A percentile compares a stretch with the other conserved stretches of the same genome.
These are phyloP conservation scores for Mycena chlorophos DNA, from an alignment of 768 basidiomycete species.

Conservation along the genomic window DNA sequence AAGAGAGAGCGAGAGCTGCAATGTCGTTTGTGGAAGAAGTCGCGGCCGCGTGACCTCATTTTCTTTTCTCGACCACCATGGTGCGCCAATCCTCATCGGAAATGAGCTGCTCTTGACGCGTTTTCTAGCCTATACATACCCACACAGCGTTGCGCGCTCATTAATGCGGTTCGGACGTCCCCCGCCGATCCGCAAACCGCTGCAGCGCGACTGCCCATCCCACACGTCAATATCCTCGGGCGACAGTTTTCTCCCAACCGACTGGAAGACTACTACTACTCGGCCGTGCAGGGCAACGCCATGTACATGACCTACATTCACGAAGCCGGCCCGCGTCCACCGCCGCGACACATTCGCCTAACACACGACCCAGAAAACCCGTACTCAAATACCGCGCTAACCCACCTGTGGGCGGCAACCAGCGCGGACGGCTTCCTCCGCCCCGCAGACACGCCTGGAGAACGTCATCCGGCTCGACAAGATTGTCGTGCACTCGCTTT, in stretches of 20 bases:
- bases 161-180: conserved; percentile 54
- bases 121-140: conserved; percentile 3
- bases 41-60: too few relatives aligned
- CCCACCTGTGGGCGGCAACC: conserved; percentile 70
- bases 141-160: conserved; percentile 26
- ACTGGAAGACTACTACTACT: conserved; percentile 80
- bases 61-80: too few relatives aligned
- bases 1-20: too few relatives aligned
- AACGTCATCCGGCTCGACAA: conserved; percentile 78
- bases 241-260: conserved; percentile 74
- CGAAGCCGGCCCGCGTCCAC: conserved; percentile 52
- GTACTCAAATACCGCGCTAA: conserved; percentile 80
- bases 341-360: conserved; percentile 59
- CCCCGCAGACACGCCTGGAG: conserved; percentile 63
- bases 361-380: conserved; percentile 78
- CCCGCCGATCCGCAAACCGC: conserved; percentile 44
- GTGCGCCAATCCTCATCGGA: too few relatives aligned
- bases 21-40: too few relatives aligned
- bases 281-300: conserved; percentile 79
- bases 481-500: conserved; percentile 84
- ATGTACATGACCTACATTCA: conserved; percentile 96
- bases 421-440: conserved; percentile 65
- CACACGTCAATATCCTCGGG: conserved; percentile 63
- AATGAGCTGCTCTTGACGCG: too few relatives aligned
- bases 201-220: conserved; percentile 66